Evolutionary conservation across 345 rosid species (phyloP).

Genomic region (Eucalyptus sp.): DNA sequence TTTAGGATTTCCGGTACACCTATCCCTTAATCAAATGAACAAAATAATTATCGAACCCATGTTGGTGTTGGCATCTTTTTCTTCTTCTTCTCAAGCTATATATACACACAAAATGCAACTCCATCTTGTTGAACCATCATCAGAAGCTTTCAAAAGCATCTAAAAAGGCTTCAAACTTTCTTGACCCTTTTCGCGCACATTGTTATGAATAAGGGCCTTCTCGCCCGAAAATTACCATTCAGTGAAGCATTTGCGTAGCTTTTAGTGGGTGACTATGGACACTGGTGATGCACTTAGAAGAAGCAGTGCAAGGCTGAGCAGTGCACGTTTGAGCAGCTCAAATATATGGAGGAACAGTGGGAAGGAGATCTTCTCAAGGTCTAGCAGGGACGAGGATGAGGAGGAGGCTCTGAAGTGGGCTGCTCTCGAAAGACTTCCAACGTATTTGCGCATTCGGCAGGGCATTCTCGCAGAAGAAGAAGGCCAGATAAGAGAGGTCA

Average conservation of each 20-base stretch:
- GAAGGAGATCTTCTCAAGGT: slow-evolving; percentile 29
- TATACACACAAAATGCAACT: background rate
- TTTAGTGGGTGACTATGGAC: slow-evolving; percentile 6
- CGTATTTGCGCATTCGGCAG: slow-evolving; percentile 48
- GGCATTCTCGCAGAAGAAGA: slow-evolving; percentile 50
- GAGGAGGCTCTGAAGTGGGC: slow-evolving; percentile 91
- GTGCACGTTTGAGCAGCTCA: slow-evolving; percentile 5
- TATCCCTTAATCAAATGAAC: background rate
- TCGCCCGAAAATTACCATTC: background rate
- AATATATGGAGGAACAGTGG: slow-evolving; percentile 26
- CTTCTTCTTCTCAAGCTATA: background rate
- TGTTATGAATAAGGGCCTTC: background rate
- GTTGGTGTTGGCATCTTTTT: background rate
- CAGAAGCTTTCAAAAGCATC: background rate
- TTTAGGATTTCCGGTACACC: background rate
- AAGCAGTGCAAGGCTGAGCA: slow-evolving; percentile 15
- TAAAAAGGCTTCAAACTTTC: background rate
- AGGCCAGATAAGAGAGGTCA: slow-evolving; percentile 40
- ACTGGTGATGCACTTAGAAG: slow-evolving; percentile 8
- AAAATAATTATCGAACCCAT: background rate
- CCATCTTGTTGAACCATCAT: background rate
- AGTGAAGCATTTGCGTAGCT: background rate
- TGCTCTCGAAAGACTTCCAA: slow-evolving; percentile 75
- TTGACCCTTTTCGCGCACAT: background rate
- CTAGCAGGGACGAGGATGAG: slow-evolving; percentile 37